Evolutionary conservation across 2,329 filamentous ascomycete genomes (phyloP), one percentile per base, ranked within the genome.

Genomic region (Aurifilum marmelostoma): DNA sequence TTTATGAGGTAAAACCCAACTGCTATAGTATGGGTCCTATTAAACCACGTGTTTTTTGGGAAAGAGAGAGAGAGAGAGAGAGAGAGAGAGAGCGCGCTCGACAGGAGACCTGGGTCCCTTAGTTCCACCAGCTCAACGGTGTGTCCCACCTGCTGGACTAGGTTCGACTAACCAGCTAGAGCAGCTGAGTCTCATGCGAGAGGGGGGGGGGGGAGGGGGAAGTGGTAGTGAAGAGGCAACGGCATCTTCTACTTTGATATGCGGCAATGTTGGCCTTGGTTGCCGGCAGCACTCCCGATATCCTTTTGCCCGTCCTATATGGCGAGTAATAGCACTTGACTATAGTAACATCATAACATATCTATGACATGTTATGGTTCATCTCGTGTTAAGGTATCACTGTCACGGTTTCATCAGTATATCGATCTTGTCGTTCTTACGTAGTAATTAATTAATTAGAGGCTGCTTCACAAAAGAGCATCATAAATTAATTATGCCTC

Each of bases 211-310:
- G 37, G 24, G 24, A 7, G 47, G 21, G 34, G 50, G 50, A 14
- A 24, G 50, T 5, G 24, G 52, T 56, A 27, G 43, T n/a, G n/a
- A n/a, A n/a, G 32, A 63, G 27, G 24, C 24, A 52, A 52, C 61
- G 29, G 24, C 27, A 56, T 32, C 29, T 34, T 32, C n/a, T 16
- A 63, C 61, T 12, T 63, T 47, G 61, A 34, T 52, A 29, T 63
- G 14, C 61, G 61, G 61, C 39, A 63, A 34, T 27, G 14, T 32
- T 63, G 7, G 24, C 47, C 41, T 63, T 32, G 14, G 24, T 29
- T 63, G 61, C 61, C 61, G 61, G 47, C 61, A 52, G n/a, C 14
- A 63, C 6, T 27, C 24, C 61, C 61, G 41, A 63, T 29, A 63
- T 29, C 61, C 61, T 63, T 21, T 29, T 43, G 61, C 61, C n/a